Evolutionary conservation across 139 green algal species (phyloP).

Genomic region (Raphidocelis subcapitata): DNA sequence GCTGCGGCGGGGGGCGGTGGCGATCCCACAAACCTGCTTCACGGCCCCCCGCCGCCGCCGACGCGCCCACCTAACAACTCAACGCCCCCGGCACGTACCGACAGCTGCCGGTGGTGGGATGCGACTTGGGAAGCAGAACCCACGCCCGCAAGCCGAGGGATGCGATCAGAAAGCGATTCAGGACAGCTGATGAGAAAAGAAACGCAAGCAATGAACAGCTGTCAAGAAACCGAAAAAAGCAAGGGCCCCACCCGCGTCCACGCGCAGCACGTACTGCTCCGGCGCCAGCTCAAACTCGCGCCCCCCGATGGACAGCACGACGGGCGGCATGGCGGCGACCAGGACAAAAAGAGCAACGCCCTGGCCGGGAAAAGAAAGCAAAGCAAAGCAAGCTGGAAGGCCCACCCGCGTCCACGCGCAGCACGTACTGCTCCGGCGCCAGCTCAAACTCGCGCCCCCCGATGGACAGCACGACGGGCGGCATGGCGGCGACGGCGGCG

Average conservation of each 20-base stretch:
- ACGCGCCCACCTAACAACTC: too few relatives aligned
- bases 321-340: slow-evolving; percentile 72
- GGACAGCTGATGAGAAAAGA: too few relatives aligned
- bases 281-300: slow-evolving; percentile 73
- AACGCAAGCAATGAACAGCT: too few relatives aligned
- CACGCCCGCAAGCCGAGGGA: too few relatives aligned
- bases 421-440: slow-evolving; percentile 85
- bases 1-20: too few relatives aligned
- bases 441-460: slow-evolving; percentile 76
- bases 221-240: too few relatives aligned
- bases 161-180: background rate
- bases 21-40: too few relatives aligned
- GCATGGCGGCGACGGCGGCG: slow-evolving; percentile 69
- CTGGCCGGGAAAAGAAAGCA: slow-evolving; percentile 42
- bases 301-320: slow-evolving; percentile 28
- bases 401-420: slow-evolving; percentile 57
- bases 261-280: slow-evolving; percentile 88
- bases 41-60: too few relatives aligned
- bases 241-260: slow-evolving; percentile 29
- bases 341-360: slow-evolving; percentile 83
- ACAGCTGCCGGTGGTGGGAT: too few relatives aligned
- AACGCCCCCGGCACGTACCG: too few relatives aligned
- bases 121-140: too few relatives aligned
- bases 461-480: slow-evolving; percentile 81
- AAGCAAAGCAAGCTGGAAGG: slow-evolving; percentile 68